Base-by-base conservation (phyloP, 768 basidiomycete species). In the Suillus subaureus region DNA sequence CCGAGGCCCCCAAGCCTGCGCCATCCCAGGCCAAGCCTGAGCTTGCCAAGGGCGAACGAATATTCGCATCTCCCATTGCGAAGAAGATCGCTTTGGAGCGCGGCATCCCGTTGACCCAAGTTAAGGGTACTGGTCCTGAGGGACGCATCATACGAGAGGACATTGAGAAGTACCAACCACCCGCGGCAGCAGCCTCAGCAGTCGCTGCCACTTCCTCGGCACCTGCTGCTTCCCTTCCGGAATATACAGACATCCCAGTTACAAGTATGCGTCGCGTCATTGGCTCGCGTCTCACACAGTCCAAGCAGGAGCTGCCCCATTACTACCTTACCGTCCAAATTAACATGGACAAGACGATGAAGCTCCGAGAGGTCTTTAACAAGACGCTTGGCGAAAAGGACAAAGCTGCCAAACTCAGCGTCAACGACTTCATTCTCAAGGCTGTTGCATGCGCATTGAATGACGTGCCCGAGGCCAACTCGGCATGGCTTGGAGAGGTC, bases 361-460 rank as follows among this genome's bases (percentile, higher is more conserved):
- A 97, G 80, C 85, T 99, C 68, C 86, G 97, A 58, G 89, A 97
- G 79, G 90, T 98, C 68, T 99, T 99, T 83, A 99, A 99, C 86
- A 89, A 89, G 79, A 84, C 91, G 21, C 79, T 94, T 45, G 84
- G 85, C 31, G 93, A 93, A 73, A 92, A 93, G 79, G 94, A 96
- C 77, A 97, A 96, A 82, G 79, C 84, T 52, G 89, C 92, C 39
- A 99, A 99, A 82, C 86, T 99, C 61, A 96, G 94, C 70, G 94
- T 99, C 66, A 99, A 99, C 78, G 97, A 99, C 80, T 99, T 99
- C 76, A 87, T 99, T 72, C 89, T 99, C 74, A 99, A 99, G 80
- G 97, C 95, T 6, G 88, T 92, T 39, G 88, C 92, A 11, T 91
- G 94, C 71, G 96, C 97, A 2, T 84, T 99, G 60, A 85, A 87